phyloP scores from a whole-genome alignment of 2,329 filamentous ascomycete genomes.

The Talaromyces albobiverticillius region DNA sequence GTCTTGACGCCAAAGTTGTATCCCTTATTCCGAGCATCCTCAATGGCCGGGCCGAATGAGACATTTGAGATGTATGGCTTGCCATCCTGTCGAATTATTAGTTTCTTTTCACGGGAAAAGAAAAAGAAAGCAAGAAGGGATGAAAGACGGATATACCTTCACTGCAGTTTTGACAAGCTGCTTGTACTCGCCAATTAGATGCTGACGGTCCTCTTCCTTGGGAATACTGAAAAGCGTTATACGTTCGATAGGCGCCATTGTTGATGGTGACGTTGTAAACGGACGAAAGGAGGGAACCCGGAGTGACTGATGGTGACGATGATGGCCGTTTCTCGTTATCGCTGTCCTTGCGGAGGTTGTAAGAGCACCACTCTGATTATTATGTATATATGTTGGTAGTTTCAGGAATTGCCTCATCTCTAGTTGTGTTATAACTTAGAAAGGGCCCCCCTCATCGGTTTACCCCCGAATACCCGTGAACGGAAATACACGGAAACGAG shows the following conservation, averaged over 20 bases:
- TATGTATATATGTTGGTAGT: too few relatives aligned
- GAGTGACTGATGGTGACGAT: background rate
- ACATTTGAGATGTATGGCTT: conserved; percentile 66
- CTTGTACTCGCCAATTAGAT: conserved; percentile 46
- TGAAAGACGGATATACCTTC: conserved; percentile 33
- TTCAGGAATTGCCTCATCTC: too few relatives aligned
- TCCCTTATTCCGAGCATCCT: conserved; percentile 61
- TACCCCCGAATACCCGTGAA: too few relatives aligned
- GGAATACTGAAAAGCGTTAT: conserved; percentile 55
- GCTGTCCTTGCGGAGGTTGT: too few relatives aligned
- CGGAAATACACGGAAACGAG: too few relatives aligned
- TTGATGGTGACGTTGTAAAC: background rate
- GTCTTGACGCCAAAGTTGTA: conserved; percentile 64
- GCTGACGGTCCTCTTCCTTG: conserved; percentile 42
- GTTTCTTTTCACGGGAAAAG: background rate
- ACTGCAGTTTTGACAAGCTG: conserved; percentile 41
- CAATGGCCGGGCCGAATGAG: conserved; percentile 53
- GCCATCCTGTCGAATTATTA: conserved; percentile 53
- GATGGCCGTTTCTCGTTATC: background rate
- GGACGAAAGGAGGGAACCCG: background rate
- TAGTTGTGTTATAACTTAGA: too few relatives aligned
- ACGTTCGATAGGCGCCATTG: conserved; percentile 45
- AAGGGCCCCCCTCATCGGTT: background rate
- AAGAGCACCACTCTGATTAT: too few relatives aligned
- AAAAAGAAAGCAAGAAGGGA: too few relatives aligned